phyloP scores from a whole-genome alignment of 805 yeast species.

The Kazachstania taianensis region DNA sequence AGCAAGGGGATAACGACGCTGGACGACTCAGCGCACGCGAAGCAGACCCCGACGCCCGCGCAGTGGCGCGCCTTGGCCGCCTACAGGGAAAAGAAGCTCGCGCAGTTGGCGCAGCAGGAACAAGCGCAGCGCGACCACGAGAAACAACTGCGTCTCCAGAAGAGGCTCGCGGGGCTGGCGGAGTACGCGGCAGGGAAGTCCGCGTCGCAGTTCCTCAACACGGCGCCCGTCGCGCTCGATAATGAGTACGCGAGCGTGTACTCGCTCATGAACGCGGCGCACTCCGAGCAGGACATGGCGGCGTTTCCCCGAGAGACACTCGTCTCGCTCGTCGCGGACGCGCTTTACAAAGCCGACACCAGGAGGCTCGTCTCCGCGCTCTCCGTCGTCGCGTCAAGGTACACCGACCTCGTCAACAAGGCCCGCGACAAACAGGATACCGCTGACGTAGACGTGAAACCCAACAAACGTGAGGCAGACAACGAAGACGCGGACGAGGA shows the following conservation, averaged over 20 bases:
- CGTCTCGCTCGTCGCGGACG: slow-evolving; percentile 53
- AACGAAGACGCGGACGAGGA: neutral
- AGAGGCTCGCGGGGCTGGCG: slow-evolving; percentile 11
- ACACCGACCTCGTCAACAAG: slow-evolving; percentile 35
- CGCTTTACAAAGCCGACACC: slow-evolving; percentile 47
- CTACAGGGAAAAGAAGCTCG: slow-evolving; percentile 3
- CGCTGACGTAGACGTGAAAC: neutral
- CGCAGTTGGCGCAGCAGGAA: neutral
- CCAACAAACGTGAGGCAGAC: neutral
- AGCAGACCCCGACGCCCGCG: slow-evolving; percentile 17
- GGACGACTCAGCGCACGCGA: slow-evolving; percentile 12
- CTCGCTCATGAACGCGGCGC: slow-evolving; percentile 52
- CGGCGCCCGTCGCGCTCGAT: slow-evolving; percentile 31
- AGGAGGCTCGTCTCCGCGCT: slow-evolving; percentile 53
- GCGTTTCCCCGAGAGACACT: slow-evolving; percentile 52
- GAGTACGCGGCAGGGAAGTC: slow-evolving; percentile 23
- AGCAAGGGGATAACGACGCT: slow-evolving; percentile 27
- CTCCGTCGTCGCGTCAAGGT: slow-evolving; percentile 59
- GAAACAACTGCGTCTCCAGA: slow-evolving; percentile 1
- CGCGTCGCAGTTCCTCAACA: slow-evolving; percentile 23
- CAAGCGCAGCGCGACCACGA: slow-evolving; percentile 8
- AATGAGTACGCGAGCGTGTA: slow-evolving; percentile 54
- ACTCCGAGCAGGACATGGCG: slow-evolving; percentile 61
- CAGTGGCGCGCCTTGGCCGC: slow-evolving; percentile 15
- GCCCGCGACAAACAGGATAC: neutral